These are phyloP conservation scores for Verbena officinalis DNA, from an alignment of 257 asterid species.

Conservation along the genomic window DNA sequence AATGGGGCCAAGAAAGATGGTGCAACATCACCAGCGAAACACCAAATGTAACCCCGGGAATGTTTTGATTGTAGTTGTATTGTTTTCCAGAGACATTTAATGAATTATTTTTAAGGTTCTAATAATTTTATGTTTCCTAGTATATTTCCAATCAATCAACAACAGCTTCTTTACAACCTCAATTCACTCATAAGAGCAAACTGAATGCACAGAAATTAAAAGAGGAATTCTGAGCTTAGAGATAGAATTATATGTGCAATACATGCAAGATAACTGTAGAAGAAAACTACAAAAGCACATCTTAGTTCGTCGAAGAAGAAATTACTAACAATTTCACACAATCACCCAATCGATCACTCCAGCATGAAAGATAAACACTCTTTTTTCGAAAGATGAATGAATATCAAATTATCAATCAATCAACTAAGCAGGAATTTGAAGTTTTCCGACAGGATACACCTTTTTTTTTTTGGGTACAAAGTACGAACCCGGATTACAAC, in stretches of 20 bases:
- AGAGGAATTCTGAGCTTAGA: neutral
- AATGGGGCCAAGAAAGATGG: slow-evolving; percentile 25
- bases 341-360: neutral
- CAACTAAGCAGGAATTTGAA: neutral
- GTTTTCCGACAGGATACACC: neutral
- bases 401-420: neutral
- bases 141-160: neutral
- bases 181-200: neutral
- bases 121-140: neutral
- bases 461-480: no score
- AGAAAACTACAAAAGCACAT: neutral
- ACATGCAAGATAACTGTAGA: neutral
- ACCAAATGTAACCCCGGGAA: slow-evolving; percentile 20
- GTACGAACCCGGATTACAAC: no score
- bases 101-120: slow-evolving; percentile 12
- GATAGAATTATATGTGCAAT: neutral
- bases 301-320: neutral
- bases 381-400: slow-evolving; percentile 1
- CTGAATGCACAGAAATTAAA: neutral
- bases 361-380: no score
- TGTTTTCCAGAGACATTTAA: slow-evolving; percentile 29
- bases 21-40: slow-evolving; percentile 24
- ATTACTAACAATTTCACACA: slow-evolving; percentile 3
- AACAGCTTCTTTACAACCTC: neutral
- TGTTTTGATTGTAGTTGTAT: slow-evolving; percentile 30